Conservation (phyloP, 257 asterid species). For the Ilex asprella region DNA sequence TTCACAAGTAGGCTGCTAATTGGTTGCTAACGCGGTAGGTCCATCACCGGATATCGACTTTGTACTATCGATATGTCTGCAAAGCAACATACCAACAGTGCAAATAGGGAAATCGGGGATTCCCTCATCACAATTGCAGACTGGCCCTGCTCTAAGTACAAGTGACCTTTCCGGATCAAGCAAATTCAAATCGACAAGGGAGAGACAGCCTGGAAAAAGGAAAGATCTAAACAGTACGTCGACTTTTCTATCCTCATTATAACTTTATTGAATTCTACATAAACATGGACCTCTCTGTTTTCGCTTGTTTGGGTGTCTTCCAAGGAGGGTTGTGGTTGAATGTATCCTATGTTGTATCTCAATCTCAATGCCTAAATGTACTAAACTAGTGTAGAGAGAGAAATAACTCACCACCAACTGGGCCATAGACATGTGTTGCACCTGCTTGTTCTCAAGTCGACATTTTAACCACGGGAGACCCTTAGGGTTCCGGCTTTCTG, state of each 20-base stretch:
- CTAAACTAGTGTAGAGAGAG: no score
- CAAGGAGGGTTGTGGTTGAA: neutral
- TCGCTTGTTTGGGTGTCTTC: neutral
- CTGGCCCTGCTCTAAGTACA: constrained; percentile 55
- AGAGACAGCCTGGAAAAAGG: constrained; percentile 62
- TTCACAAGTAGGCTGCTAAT: constrained; percentile 5
- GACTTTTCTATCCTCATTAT: neutral
- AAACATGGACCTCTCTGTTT: neutral
- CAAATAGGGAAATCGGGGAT: constrained; percentile 33
- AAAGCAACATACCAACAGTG: constrained; percentile 57
- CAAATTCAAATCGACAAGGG: constrained; percentile 50
- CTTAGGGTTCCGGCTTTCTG: neutral
- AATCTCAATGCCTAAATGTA: no score
- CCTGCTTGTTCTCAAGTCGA: no score
- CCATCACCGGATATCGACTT: constrained; percentile 88
- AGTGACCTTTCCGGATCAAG: constrained; percentile 56
- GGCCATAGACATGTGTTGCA: no score
- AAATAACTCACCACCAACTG: no score
- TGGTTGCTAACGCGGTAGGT: constrained; percentile 39
- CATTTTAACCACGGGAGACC: no score
- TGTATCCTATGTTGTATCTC: no score
- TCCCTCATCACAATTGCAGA: constrained; percentile 27
- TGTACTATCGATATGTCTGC: constrained; percentile 84
- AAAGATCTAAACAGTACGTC: constrained; percentile 58
- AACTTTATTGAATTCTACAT: neutral